phyloP scores from a whole-genome alignment of 2,329 filamentous ascomycete genomes.

The Neonectria faginata region DNA sequence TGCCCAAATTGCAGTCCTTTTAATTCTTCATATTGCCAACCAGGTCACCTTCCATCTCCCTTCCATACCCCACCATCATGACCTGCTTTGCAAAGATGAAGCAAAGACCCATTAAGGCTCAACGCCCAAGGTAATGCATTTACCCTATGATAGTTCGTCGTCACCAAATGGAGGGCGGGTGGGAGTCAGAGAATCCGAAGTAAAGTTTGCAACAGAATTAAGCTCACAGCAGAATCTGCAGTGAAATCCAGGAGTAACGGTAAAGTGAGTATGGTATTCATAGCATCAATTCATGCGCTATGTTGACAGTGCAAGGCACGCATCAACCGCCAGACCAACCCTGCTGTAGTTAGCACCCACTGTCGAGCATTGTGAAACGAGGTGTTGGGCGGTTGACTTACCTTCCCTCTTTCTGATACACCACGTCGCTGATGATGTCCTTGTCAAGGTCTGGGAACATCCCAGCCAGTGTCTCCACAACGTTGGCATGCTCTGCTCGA shows the following conservation, averaged over 20 bases:
- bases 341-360: conserved; percentile 56
- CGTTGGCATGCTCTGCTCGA: conserved; percentile 84
- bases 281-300: conserved; percentile 42
- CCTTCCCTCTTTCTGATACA: conserved; percentile 94
- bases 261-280: conserved; percentile 20
- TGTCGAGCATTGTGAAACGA: neutral
- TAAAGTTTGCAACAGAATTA: neutral
- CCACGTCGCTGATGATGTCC: conserved; percentile 96
- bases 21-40: neutral
- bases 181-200: neutral
- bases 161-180: neutral
- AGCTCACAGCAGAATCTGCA: neutral
- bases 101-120: neutral
- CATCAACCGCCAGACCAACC: conserved; percentile 87
- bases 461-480: conserved; percentile 92
- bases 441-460: conserved; percentile 98
- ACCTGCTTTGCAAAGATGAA: neutral
- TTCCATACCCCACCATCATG: neutral
- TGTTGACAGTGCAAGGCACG: conserved; percentile 77
- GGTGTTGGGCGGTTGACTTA: conserved; percentile 58
- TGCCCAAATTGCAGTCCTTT: too few species aligned
- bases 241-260: neutral
- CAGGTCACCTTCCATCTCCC: neutral
- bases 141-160: neutral
- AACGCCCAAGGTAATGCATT: conserved; percentile 3